These are phyloP conservation scores for Flaveria linearis DNA, from an alignment of 129 eudicot species.

Conservation along the genomic window DNA sequence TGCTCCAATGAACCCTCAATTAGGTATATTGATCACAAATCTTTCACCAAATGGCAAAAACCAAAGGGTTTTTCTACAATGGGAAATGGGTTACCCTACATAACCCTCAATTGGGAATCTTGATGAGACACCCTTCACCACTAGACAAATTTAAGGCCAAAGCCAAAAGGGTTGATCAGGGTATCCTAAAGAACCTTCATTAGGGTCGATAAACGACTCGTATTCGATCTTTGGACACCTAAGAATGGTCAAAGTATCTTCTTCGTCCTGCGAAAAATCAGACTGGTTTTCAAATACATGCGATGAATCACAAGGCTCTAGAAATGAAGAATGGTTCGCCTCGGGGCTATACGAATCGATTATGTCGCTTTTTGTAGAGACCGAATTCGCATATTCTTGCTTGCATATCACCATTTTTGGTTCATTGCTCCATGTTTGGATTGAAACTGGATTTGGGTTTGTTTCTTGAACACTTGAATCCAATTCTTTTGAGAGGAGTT, in stretches of 20 bases:
- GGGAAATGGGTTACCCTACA: constrained; percentile 10
- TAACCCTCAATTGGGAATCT: constrained; percentile 10
- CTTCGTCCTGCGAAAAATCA: constrained; percentile 66
- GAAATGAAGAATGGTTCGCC: constrained; percentile 43
- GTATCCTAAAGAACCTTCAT: constrained; percentile 50
- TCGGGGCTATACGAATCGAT: constrained; percentile 74
- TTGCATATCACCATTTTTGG: constrained; percentile 41
- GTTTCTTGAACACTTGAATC: constrained; percentile 36
- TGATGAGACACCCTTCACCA: constrained; percentile 20
- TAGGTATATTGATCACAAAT: constrained; percentile 30
- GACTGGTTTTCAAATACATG: constrained; percentile 48
- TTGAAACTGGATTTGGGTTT: constrained; percentile 28
- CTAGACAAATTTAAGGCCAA: constrained; percentile 49
- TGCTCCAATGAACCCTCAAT: constrained; percentile 23
- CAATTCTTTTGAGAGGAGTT: constrained; percentile 33
- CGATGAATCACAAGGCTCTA: constrained; percentile 62
- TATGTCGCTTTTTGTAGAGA: constrained; percentile 71
- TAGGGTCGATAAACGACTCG: constrained; percentile 52
- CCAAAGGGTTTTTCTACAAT: constrained; percentile 17
- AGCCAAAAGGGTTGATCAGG: constrained; percentile 73
- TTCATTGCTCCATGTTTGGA: constrained; percentile 27
- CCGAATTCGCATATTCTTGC: constrained; percentile 68
- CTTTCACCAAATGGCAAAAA: constrained; percentile 17
- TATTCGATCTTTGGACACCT: constrained; percentile 62
- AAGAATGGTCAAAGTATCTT: constrained; percentile 52